Evolutionary conservation across 441 rosid genomes (phyloP).

Genomic region (Mallotus japonicus): DNA sequence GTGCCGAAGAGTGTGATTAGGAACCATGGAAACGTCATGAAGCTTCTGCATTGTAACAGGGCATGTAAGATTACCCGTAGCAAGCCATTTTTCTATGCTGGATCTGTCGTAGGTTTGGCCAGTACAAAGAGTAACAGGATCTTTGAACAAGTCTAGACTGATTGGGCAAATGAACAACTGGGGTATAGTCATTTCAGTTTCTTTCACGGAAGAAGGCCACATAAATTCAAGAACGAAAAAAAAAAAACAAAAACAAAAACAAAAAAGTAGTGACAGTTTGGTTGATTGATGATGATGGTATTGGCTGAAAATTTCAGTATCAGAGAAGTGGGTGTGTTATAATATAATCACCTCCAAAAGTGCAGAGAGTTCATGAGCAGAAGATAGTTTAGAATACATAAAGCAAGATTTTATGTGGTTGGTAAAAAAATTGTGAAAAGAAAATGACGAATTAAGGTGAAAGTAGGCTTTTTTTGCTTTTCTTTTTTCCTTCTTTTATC

Average conservation of each 20-base stretch:
- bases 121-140: constrained; percentile 64
- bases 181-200: constrained; percentile 41
- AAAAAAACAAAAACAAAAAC: neutral
- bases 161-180: constrained; percentile 64
- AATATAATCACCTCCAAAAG: constrained; percentile 2
- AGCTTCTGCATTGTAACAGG: constrained; percentile 71
- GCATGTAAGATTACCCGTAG: constrained; percentile 57
- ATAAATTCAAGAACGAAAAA: neutral
- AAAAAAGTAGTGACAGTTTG: neutral
- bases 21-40: constrained; percentile 49
- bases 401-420: neutral
- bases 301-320: constrained; percentile 11
- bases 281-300: neutral
- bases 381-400: constrained; percentile 2
- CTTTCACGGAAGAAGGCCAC: constrained; percentile 29
- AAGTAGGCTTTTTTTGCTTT: neutral
- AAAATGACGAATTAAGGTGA: neutral
- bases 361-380: neutral
- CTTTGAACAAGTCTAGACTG: constrained; percentile 53
- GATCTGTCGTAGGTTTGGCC: constrained; percentile 72
- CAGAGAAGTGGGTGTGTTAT: constrained; percentile 2
- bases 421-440: no score
- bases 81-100: constrained; percentile 59
- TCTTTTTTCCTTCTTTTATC: neutral
- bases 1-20: constrained; percentile 56